phyloP scores from a whole-genome alignment of 129 eudicot species.

The Gnaphalium uliginosum region DNA sequence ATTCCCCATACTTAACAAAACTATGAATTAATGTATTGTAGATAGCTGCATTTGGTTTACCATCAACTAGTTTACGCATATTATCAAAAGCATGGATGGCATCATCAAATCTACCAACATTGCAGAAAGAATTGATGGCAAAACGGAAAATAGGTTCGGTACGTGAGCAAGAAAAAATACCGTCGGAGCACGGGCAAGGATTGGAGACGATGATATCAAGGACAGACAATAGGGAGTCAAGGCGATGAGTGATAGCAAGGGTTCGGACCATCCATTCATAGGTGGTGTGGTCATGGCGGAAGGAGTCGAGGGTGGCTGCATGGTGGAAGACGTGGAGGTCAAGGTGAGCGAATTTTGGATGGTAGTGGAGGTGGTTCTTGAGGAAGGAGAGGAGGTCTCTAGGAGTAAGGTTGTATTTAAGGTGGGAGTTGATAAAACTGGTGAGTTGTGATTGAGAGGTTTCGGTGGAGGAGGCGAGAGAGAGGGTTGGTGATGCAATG shows the following conservation, averaged over 20 bases:
- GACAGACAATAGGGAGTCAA: constrained; percentile 42
- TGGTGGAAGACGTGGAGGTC: constrained; percentile 78
- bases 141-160: constrained; percentile 73
- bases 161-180: constrained; percentile 73
- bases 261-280: constrained; percentile 76
- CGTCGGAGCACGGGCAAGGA: constrained; percentile 95
- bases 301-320: constrained; percentile 73
- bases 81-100: constrained; percentile 56
- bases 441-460: constrained; percentile 55
- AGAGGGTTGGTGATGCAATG: constrained; percentile 36
- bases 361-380: constrained; percentile 68
- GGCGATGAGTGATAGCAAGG: constrained; percentile 65
- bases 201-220: constrained; percentile 62
- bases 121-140: constrained; percentile 63
- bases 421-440: constrained; percentile 57
- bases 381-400: constrained; percentile 60
- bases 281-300: constrained; percentile 85
- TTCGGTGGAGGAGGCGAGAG: constrained; percentile 28
- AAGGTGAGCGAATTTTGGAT: constrained; percentile 77
- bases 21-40: constrained; percentile 76
- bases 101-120: constrained; percentile 59
- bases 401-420: constrained; percentile 59
- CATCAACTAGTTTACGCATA: constrained; percentile 76
- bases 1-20: constrained; percentile 49
- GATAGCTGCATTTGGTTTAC: constrained; percentile 58